Conservation (phyloP, 345 rosid genomes). For the Syzygium aqueum region DNA sequence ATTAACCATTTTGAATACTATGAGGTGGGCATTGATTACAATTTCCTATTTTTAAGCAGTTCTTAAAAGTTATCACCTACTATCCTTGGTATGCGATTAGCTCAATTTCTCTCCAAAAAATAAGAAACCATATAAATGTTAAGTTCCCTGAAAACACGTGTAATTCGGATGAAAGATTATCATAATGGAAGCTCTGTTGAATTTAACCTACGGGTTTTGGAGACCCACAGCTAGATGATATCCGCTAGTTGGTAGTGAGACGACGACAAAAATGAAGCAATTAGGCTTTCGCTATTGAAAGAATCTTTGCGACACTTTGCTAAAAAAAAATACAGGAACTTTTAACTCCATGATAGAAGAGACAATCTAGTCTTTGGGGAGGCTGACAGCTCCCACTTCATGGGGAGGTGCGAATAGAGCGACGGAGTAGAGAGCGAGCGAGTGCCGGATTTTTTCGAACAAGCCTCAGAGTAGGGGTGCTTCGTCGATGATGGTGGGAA, state of each 20-base stretch:
- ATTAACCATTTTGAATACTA: neutral
- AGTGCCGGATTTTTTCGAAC: no score
- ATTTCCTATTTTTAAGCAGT: neutral
- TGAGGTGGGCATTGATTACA: neutral
- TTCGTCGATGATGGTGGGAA: no score
- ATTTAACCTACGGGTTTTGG: no score
- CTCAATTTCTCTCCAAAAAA: neutral
- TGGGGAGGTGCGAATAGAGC: conserved; percentile 38
- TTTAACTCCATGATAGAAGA: conserved; percentile 70
- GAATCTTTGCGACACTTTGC: neutral
- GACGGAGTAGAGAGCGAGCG: neutral
- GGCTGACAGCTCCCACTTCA: conserved; percentile 60
- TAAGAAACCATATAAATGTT: neutral
- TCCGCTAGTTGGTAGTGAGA: neutral
- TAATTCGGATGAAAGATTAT: neutral
- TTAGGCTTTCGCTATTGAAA: no score
- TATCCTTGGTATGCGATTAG: neutral
- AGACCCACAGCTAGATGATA: no score
- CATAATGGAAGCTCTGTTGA: neutral
- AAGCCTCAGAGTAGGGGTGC: no score
- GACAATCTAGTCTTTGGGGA: conserved; percentile 78
- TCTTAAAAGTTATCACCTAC: neutral
- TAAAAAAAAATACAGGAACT: neutral
- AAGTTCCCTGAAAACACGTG: neutral
- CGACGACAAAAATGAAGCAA: neutral